Percentiles rank a stretch among this genome's conserved stretches.
phyloP scores from a whole-genome alignment of 768 basidiomycete species.

The Serendipita sp. region DNA sequence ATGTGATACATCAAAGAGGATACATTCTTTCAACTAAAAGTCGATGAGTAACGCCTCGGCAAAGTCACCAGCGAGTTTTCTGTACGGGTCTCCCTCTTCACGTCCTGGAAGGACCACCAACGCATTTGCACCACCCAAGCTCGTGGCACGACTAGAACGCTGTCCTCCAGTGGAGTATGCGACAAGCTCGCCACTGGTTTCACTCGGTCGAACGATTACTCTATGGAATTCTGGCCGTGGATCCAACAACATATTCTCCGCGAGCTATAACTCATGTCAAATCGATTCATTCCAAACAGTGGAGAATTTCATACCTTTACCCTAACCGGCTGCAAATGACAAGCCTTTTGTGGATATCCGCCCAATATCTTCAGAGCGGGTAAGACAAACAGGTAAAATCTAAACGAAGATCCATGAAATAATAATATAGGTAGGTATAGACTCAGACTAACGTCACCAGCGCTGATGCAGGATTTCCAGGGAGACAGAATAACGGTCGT shows the following conservation, averaged over 20 bases:
- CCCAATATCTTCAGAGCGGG: slow-evolving; percentile 61
- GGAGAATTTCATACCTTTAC: slow-evolving; percentile 35
- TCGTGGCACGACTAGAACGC: slow-evolving; percentile 66
- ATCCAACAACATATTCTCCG: slow-evolving; percentile 46
- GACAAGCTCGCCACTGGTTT: slow-evolving; percentile 27
- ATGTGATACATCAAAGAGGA: neutral
- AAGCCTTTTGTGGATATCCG: slow-evolving; percentile 40
- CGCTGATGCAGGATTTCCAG: slow-evolving; percentile 80
- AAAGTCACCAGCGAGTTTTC: slow-evolving; percentile 31
- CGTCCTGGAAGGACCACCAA: slow-evolving; percentile 49
- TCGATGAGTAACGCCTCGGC: slow-evolving; percentile 49
- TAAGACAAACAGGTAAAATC: slow-evolving; percentile 65
- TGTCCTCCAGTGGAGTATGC: slow-evolving; percentile 80
- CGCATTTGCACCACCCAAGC: slow-evolving; percentile 67
- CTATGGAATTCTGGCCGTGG: slow-evolving; percentile 73
- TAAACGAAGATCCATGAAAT: neutral
- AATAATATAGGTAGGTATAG: neutral
- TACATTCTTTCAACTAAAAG: neutral
- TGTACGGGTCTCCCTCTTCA: slow-evolving; percentile 15
- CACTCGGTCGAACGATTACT: slow-evolving; percentile 35
- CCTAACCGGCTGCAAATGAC: slow-evolving; percentile 42
- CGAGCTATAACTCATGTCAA: slow-evolving; percentile 8
- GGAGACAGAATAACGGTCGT: slow-evolving; percentile 69
- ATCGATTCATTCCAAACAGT: neutral
- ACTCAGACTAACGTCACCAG: slow-evolving; percentile 37